phyloP scores from a whole-genome alignment of 805 yeast species.

The Yarrowia osloensis region DNA sequence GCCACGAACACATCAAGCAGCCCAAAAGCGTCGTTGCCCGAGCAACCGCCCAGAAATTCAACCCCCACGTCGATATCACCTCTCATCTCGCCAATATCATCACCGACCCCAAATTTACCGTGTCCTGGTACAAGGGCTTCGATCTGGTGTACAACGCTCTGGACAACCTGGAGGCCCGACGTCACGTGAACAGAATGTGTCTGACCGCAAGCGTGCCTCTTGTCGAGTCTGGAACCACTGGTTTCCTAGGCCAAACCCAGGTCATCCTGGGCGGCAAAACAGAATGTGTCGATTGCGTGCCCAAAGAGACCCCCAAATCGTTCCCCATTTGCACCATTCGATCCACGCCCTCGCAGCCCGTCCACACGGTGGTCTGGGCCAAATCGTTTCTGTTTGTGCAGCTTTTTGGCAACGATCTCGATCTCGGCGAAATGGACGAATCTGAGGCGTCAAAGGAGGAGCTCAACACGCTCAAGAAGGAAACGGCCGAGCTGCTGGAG shows the following conservation, averaged over 20 bases:
- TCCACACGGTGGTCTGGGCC: constrained; percentile 98
- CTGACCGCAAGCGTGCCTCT: constrained; percentile 72
- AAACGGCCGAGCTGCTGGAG: constrained; percentile 44
- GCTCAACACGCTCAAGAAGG: constrained; percentile 41
- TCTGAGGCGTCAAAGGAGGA: constrained; percentile 58
- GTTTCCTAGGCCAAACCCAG: constrained; percentile 90
- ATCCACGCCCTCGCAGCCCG: constrained; percentile 94
- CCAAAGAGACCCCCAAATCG: constrained; percentile 83
- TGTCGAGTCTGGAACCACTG: constrained; percentile 94
- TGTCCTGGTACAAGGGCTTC: constrained; percentile 77
- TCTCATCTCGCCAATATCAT: constrained; percentile 88
- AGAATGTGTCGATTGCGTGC: constrained; percentile 92
- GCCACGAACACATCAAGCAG: constrained; percentile 85
- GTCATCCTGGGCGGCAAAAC: constrained; percentile 80
- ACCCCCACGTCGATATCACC: constrained; percentile 62
- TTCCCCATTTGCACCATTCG: constrained; percentile 97
- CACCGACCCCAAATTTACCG: constrained; percentile 69
- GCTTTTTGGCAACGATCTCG: constrained; percentile 54
- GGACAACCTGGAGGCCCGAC: constrained; percentile 89
- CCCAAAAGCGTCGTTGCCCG: constrained; percentile 85
- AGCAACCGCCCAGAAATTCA: constrained; percentile 75
- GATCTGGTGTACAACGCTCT: constrained; percentile 84
- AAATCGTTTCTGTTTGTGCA: constrained; percentile 84
- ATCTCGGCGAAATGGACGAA: constrained; percentile 64
- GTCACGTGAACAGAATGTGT: constrained; percentile 83